Evolutionary conservation across 257 asterid species (phyloP), one percentile per base, ranked within the genome.

Genomic region (Gardenia jasminoides): DNA sequence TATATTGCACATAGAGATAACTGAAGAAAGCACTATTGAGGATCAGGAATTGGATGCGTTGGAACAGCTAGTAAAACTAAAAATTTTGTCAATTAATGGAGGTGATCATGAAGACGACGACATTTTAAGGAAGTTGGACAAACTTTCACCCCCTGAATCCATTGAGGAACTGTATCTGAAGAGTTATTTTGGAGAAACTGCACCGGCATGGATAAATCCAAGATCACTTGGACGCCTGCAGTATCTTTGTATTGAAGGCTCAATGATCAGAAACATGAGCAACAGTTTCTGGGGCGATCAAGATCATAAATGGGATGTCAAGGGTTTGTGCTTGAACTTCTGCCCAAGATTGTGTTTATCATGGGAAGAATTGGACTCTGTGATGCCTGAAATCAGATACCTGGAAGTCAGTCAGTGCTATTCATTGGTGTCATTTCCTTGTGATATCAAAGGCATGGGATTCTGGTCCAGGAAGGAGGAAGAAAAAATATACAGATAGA

Each of bases 171-270:
- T 81, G 72, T 75, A 84, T 71, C 79, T 81, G 26, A 71, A 76
- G 74, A 81, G 67, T 54, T 84, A 62, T 64, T 65, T 67, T 4
- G 80, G 83, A 54, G 83, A 81, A 54, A 72, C 77, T 20, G 65
- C 81, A 50, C 83, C 88, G 44, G 52, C 52, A 76, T 81, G 87
- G 87, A 72, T 81, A 15, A 79, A 77, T 36, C 85, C 85, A 50
- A 56, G 26, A 28, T 64, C 80, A 62, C 83, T 84, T 46, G 78
- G 61, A 10, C 64, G 58, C 28, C 80, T 84, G 74, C 83, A 78
- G 78, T 81, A 74, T 77, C 85, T 84, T 47, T 84, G 85, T 46
- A 65, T 84, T 26, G 87, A 84, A 59, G 62, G 71, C 78, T 81
- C 82, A 11, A 70, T 77, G 66, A 71, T 84, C 31, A 47, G n/a